Evolutionary conservation across 139 green algal species (phyloP), one percentile per base, ranked within the genome.

Genomic region (Choricystis sp.): DNA sequence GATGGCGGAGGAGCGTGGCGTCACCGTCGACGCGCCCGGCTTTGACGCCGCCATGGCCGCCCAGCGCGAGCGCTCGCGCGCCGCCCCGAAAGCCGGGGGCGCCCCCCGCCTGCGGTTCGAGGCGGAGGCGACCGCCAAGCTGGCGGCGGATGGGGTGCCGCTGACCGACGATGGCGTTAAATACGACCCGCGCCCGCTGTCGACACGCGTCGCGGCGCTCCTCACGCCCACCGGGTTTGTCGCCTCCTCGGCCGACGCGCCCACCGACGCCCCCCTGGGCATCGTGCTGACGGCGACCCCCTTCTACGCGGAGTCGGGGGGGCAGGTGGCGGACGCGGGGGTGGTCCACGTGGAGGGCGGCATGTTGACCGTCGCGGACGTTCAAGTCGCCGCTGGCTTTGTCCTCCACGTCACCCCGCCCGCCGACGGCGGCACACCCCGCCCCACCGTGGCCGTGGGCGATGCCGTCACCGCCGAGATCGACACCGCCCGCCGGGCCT

Each of bases 251-350:
- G 69, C 62, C 3, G 68, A 66, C 28, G 63, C 62, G 19, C 27
- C 69, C 23, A 68, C 26, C 19, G 79, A 75, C 20, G 76, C 65
- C 56, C 70, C 77, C 2, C 57, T 94, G 3, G 93, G 91, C 24
- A 59, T 99, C n/a, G 83, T 99, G 31, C 73, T 98, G 57, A 77
- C 90, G 62, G 66, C 4, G 5, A 96, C 93, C 2, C 72, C 69
- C 59, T 98, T 95, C 74, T 99, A 99, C 65, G 87, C 89, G 1
- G 93, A 99, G 72, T 58, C 66, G 21, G 91, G 91, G 24, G 91
- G 91, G 9, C 87, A 94, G 79, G 78, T 89, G 26, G 80, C 77
- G 14, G 89, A 96, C 75, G 86, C 74, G 0, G 89, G 89, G 59
- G 31, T 26, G 26, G 29, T 95, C 0, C 61, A 68, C 1, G 69